Conservation (phyloP, 495 filamentous ascomycete genomes). For the Aspergillus olivimuriae region DNA sequence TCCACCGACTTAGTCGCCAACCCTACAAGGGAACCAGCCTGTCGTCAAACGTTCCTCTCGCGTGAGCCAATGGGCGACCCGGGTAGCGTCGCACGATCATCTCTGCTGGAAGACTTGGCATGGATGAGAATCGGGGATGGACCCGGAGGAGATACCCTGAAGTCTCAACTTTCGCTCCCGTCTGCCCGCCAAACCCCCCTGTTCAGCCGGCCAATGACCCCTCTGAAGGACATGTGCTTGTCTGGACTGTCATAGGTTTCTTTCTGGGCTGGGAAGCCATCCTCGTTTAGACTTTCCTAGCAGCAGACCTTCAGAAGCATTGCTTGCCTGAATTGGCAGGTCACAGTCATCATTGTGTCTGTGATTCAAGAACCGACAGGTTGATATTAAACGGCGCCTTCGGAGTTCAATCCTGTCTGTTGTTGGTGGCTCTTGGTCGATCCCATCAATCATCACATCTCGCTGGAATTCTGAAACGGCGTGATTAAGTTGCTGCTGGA, state of each 20-base stretch:
- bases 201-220: slow-evolving; percentile 2
- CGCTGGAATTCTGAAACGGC: slow-evolving; percentile 6
- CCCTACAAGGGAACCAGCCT: neutral
- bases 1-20: no score
- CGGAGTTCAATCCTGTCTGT: neutral
- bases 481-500: slow-evolving; percentile 6
- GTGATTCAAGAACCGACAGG: no score
- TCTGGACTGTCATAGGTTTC: neutral
- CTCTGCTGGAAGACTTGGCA: neutral
- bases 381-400: no score
- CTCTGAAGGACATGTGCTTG: neutral
- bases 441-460: slow-evolving; percentile 8
- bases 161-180: neutral
- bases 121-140: neutral
- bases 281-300: slow-evolving; percentile 1
- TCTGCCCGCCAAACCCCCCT: slow-evolving; percentile 2
- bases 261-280: neutral
- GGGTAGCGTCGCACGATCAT: neutral
- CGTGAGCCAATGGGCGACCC: neutral
- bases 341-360: neutral
- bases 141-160: neutral
- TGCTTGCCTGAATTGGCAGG: neutral
- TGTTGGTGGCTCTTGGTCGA: slow-evolving; percentile 7
- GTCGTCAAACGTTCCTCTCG: neutral
- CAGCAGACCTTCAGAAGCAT: neutral